Base-by-base conservation (phyloP, 768 basidiomycete species). In the Lactarius deliciosus region DNA sequence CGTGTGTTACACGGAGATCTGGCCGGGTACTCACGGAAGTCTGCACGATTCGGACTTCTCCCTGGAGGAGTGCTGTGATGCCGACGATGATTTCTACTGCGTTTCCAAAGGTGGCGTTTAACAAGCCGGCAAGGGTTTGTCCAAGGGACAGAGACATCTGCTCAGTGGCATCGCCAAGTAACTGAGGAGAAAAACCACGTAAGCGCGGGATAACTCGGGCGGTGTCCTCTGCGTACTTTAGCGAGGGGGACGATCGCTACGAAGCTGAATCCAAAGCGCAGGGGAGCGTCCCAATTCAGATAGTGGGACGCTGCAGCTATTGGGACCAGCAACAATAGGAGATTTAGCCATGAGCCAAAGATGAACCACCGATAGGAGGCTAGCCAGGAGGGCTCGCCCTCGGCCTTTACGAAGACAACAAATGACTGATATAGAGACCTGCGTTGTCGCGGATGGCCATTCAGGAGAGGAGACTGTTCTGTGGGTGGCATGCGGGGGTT, bases 21-120 rank as follows among this genome's bases (percentile, higher is more conserved):
- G 41, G 28, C 45, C 53, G 36, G 58, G 36, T 47, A 72, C 85
- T 67, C 66, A 91, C 90, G 43, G 94, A 95, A 34, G 92, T 95
- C 76, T 97, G 94, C 2, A 97, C 95, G 72, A 97, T 90, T 41
- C 91, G 86, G 20, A 95, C 81, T 77, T 97, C 83, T 63, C 85
- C 91, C 90, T 72, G 41, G 62, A 60, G 73, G 20, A 97, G 79
- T 38, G 94, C 94, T 60, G 91, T 90, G 68, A 96, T 79, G 50
- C 92, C 94, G 43, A 96, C 92, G 69, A 94, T 94, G 59, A 94
- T 91, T 75, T 95, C 93, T 55, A 94, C 90, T 10, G 90, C 90
- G 73, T 91, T 91, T 36, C 89, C 89, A 68, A 91, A 91, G 1
- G 90, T 85, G 9, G 92, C 94, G 71, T 96, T 96, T 61, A 96